Evolutionary conservation across 345 rosid genomes (phyloP).

Genomic region (Durio zibethinus): DNA sequence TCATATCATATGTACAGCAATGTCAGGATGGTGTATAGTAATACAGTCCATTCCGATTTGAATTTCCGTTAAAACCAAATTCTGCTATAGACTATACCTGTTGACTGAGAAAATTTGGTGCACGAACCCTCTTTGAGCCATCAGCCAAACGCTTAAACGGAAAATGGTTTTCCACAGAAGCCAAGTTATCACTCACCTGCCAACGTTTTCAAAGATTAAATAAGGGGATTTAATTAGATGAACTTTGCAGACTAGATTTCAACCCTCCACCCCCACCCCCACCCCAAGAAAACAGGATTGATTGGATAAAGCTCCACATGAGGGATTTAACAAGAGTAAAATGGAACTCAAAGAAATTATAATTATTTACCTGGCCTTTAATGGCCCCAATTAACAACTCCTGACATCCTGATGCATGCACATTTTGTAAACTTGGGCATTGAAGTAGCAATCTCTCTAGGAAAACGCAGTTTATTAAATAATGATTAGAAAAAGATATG

Average conservation of each 20-base stretch:
- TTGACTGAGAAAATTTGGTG: conserved; percentile 46
- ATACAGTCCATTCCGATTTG: background rate
- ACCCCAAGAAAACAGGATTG: background rate
- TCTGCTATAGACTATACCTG: conserved; percentile 43
- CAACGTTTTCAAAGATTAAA: conserved; percentile 5
- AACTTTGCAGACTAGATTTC: background rate
- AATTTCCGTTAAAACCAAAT: conserved; percentile 1
- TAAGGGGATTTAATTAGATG: background rate
- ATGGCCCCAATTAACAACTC: conserved; percentile 57
- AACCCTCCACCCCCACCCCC: no score
- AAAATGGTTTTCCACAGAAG: conserved; percentile 44
- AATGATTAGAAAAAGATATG: background rate
- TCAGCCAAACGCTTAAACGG: conserved; percentile 75
- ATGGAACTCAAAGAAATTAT: background rate
- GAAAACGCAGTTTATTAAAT: background rate
- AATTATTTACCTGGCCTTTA: conserved; percentile 59
- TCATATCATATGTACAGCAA: background rate
- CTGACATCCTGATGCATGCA: conserved; percentile 82
- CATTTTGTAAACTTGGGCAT: conserved; percentile 73
- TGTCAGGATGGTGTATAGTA: background rate
- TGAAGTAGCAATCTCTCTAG: conserved; percentile 75
- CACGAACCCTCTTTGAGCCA: conserved; percentile 81
- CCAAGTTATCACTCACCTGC: conserved; percentile 49
- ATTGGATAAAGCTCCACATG: background rate
- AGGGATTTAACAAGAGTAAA: background rate